Base-by-base conservation (phyloP, 768 basidiomycete genomes). In the Mycena haematopus region DNA sequence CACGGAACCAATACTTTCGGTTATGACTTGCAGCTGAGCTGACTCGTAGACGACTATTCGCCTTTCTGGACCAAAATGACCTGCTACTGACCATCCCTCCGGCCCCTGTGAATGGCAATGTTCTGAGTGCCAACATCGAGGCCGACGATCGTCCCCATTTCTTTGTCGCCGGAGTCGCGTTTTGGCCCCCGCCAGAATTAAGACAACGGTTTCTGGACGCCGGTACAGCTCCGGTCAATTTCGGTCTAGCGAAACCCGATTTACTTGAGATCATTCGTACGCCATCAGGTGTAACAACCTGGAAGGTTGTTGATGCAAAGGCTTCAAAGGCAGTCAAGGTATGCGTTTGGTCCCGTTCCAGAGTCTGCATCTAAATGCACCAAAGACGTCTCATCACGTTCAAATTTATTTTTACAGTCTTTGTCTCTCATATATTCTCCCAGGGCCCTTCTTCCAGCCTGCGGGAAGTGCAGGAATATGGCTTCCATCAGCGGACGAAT, bases 221-320 rank as follows among this genome's bases (percentile, higher is more conserved):
- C 10, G 76, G 73, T 6, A 68, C 64, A 17, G 68, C 66, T 9
- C 76, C 80, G 8, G 75, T 83, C 9, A 69, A 62, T 3, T 83
- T 84, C 69, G 78, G 81, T 15, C 66, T 81, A 17, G 79, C 79
- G 11, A 83, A 82, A 66, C 83, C 82, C 1, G 83, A 85, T 66
- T 70, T 85, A 1, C 63, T 85, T 36, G 82, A 84, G 70, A 76
- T 84, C 35, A 73, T 65, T 9, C 76, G 78, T 15, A 70, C 65
- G 2, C 57, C 68, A 13, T 66, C 69, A 14, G 74, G 75, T 15
- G 47, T 49, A 25, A 72, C 80, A 25, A 64, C 67, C 27, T 85
- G 82, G 82, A 80, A 75, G 67, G 78, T 84, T 13, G 76, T 85
- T 36, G 83, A 85, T 62, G 82, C 81, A 2, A 85, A 85, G 69